These are phyloP conservation scores for Colletotrichum melonis DNA, from an alignment of 2,329 filamentous ascomycete genomes.

Conservation along the genomic window DNA sequence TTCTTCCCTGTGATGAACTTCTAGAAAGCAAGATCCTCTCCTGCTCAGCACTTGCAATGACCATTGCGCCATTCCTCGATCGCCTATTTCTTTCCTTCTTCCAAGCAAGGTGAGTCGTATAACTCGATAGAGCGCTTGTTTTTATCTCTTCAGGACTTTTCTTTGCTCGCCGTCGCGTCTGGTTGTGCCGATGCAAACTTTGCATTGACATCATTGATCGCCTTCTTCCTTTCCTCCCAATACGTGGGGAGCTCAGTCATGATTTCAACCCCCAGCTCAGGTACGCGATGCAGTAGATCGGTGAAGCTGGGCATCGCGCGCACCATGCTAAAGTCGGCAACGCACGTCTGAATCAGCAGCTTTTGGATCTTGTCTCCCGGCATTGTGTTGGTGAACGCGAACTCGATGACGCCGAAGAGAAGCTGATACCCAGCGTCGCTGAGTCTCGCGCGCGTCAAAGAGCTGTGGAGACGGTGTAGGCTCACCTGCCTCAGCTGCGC, in stretches of 20 bases:
- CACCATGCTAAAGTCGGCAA: not conserved
- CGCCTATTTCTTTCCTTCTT: not conserved
- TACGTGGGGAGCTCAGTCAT: not conserved
- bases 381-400: not conserved
- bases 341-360: slow-evolving; percentile 3
- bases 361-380: not conserved
- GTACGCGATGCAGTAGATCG: not conserved
- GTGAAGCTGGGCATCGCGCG: not conserved
- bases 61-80: not conserved
- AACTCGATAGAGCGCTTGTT: not conserved
- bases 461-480: not conserved
- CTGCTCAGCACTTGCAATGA: no score
- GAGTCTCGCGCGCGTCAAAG: not conserved
- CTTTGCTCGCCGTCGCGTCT: not conserved
- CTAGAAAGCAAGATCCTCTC: not conserved
- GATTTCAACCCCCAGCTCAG: not conserved
- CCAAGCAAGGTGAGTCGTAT: not conserved
- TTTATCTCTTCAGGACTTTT: not conserved
- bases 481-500: not conserved
- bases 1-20: not conserved
- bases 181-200: not conserved
- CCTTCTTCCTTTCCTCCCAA: not conserved
- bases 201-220: not conserved
- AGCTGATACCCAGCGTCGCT: not conserved
- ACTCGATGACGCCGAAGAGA: not conserved